Conservation (phyloP, 2,329 filamentous ascomycete species). For the Penicillium sp. region DNA sequence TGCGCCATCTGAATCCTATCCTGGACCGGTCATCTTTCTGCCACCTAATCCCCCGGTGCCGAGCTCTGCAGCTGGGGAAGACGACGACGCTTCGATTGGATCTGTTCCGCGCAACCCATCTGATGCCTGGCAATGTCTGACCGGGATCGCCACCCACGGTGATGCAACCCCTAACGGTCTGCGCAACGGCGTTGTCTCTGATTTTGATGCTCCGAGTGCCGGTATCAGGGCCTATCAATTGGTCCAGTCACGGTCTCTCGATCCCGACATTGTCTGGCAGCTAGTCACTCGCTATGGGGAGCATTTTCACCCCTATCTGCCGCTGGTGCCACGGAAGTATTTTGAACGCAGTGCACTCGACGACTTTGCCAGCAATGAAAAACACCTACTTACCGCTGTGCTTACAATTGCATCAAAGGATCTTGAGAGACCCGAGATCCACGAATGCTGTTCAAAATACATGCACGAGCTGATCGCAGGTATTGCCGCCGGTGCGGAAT, state of each 20-base stretch:
- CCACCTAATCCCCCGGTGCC: constrained; percentile 30
- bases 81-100: constrained; percentile 40
- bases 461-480: constrained; percentile 65
- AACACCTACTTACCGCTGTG: constrained; percentile 64
- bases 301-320: constrained; percentile 66
- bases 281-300: constrained; percentile 57
- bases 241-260: constrained; percentile 42
- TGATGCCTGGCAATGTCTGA: constrained; percentile 47
- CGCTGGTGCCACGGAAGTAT: constrained; percentile 58
- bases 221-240: constrained; percentile 42
- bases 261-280: constrained; percentile 49
- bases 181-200: constrained; percentile 24
- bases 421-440: constrained; percentile 59
- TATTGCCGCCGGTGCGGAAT: constrained; percentile 61
- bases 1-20: constrained; percentile 24
- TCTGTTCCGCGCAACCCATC: constrained; percentile 45
- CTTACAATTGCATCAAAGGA: constrained; percentile 68
- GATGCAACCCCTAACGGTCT: constrained; percentile 22
- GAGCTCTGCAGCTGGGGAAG: constrained; percentile 30
- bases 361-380: constrained; percentile 56
- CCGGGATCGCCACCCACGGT: constrained; percentile 41
- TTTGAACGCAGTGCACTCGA: constrained; percentile 52
- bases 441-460: constrained; percentile 61
- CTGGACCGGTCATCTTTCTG: constrained; percentile 33
- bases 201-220: constrained; percentile 23